phyloP scores from a whole-genome alignment of 2,329 filamentous ascomycete genomes.

The Colletotrichum nymphaeae region DNA sequence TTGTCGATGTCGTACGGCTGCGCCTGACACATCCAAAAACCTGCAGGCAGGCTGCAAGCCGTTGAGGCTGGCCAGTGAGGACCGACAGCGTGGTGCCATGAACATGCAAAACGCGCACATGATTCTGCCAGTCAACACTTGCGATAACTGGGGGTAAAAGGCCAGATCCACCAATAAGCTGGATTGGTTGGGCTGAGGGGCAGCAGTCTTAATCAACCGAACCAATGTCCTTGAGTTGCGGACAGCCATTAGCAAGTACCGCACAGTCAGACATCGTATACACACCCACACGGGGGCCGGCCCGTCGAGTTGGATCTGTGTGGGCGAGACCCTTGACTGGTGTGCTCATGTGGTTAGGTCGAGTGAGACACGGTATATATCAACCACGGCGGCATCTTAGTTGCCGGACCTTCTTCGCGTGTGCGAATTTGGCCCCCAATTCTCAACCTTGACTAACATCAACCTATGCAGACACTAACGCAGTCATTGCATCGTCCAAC shows the following conservation, averaged over 20 bases:
- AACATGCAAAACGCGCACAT: constrained; percentile 22
- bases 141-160: not conserved
- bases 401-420: constrained; percentile 18
- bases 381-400: constrained; percentile 19
- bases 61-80: constrained; percentile 18
- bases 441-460: not conserved
- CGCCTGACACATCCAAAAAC: constrained; percentile 31
- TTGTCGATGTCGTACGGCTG: constrained; percentile 8
- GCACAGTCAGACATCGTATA: constrained; percentile 18
- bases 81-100: constrained; percentile 24
- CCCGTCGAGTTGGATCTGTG: constrained; percentile 25
- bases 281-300: constrained; percentile 24
- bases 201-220: constrained; percentile 17
- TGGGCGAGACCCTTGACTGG: not conserved
- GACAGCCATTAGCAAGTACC: constrained; percentile 28
- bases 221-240: constrained; percentile 22
- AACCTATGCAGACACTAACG: not conserved
- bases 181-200: constrained; percentile 20
- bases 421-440: constrained; percentile 18
- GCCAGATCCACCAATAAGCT: constrained; percentile 29
- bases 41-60: constrained; percentile 18
- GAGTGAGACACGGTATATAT: constrained; percentile 20
- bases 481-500: not conserved
- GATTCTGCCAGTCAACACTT: constrained; percentile 23
- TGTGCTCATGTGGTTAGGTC: constrained; percentile 17